Conservation (phyloP, 225 moss, liverwort and hornwort species). For the Straminergon stramineum region DNA sequence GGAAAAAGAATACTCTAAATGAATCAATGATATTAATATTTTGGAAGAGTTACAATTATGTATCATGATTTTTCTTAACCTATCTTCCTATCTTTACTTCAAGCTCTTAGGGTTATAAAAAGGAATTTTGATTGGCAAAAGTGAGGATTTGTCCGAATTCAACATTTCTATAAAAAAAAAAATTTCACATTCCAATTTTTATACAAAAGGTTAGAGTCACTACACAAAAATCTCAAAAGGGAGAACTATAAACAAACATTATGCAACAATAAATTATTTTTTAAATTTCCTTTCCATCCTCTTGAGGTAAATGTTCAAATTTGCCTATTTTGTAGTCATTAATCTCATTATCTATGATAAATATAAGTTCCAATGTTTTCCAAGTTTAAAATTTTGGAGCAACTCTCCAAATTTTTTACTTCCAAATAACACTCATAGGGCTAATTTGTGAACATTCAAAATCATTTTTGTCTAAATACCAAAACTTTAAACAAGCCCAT, state of each 20-base stretch:
- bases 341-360: not conserved
- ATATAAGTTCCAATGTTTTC: not conserved
- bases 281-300: not conserved
- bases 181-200: not conserved
- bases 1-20: not conserved
- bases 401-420: not conserved
- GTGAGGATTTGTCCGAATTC: not conserved
- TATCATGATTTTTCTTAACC: not conserved
- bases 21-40: not conserved
- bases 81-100: not conserved
- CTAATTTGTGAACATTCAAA: not conserved
- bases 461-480: not conserved
- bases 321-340: rapidly evolving
- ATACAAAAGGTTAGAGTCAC: not conserved
- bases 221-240: not conserved
- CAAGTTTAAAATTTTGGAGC: not conserved
- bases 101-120: not conserved
- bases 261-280: not conserved
- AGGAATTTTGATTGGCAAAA: not conserved
- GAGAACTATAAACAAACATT: not conserved
- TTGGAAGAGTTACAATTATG: not conserved
- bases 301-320: not conserved
- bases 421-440: not conserved
- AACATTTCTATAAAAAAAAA: not conserved
- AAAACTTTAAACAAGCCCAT: not conserved